Base-by-base conservation (phyloP, 2,329 filamentous ascomycete genomes). In the Aspergillus novofumigatus region DNA sequence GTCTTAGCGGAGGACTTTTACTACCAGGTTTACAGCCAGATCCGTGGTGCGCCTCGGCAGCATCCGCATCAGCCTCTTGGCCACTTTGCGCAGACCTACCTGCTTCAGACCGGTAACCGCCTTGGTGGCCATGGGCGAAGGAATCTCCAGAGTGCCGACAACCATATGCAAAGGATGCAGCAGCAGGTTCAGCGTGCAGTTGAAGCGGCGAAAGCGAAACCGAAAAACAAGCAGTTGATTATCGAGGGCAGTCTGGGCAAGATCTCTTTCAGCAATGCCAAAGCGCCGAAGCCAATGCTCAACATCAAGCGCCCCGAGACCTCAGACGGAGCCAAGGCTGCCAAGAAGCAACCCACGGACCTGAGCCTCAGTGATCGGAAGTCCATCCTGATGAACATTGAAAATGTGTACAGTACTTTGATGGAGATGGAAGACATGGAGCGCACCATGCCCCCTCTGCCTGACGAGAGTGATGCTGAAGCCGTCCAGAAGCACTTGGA, bases 161-260 rank as follows among this genome's bases (percentile, higher is more conserved):
- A 97, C 71, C 94, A 99, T 70, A 91, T 97, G 78, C 94, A 97
- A 73, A 88, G 94, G 55, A 99, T 99, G 94, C 93, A 99, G 75
- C 94, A 99, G 75, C 94, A 99, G 75, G 95, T 99, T 11, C 93
- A 97, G 72, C 87, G 94, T 56, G 94, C 94, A 25, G 94, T 99
- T 0, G 94, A 99, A 71, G 94, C 94, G 1, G 94, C 94, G 53
- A 99, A 97, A 79, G 91, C 92, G 59, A 93, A 96, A 75, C 94
- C 94, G 11, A 99, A 99, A 81, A 97, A 96, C 71, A 96, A 95
- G 69, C 92, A 97, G 72, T 82, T 99, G 8, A 92, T 97, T 21
- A 93, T 99, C 58, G 93, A 97, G 70, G 94, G 94, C 26, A 97
- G 92, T 69, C 78, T 99, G 51, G 94, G 94, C 63, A 99, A 97